phyloP scores from a whole-genome alignment of 1,284 basidiomycete species.

The Tilletia setariae region DNA sequence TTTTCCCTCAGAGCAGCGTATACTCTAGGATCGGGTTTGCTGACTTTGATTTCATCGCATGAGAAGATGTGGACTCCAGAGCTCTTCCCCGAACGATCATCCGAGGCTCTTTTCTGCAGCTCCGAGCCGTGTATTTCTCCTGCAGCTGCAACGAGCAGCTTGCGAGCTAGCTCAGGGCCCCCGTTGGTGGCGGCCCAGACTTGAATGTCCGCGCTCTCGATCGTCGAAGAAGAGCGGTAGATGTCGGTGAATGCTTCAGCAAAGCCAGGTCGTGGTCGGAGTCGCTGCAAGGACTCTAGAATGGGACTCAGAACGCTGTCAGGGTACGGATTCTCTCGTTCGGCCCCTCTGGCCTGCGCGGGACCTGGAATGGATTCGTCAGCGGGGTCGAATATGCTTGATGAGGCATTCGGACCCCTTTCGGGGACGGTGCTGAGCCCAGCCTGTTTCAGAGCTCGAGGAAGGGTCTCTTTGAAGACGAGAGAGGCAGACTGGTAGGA shows the following conservation, averaged over 20 bases:
- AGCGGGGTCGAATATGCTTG: neutral
- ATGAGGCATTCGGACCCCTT: slow-evolving; percentile 12
- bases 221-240: slow-evolving; percentile 25
- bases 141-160: slow-evolving; percentile 26
- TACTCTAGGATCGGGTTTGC: slow-evolving; percentile 41
- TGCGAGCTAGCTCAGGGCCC: slow-evolving; percentile 27
- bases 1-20: slow-evolving; percentile 31
- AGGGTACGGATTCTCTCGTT: slow-evolving; percentile 27
- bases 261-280: slow-evolving; percentile 40
- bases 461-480: slow-evolving; percentile 38
- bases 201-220: neutral
- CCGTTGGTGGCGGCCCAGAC: slow-evolving; percentile 47
- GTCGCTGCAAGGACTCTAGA: slow-evolving; percentile 34
- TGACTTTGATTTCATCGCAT: slow-evolving; percentile 42
- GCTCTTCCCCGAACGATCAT: neutral
- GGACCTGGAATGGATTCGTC: slow-evolving; percentile 8
- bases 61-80: slow-evolving; percentile 36
- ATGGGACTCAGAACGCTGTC: slow-evolving; percentile 28
- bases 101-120: slow-evolving; percentile 8
- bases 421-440: slow-evolving; percentile 27
- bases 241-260: slow-evolving; percentile 32
- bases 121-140: slow-evolving; percentile 22
- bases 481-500: slow-evolving; percentile 37
- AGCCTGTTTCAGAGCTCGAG: slow-evolving; percentile 39
- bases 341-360: neutral